phyloP scores from a whole-genome alignment of 2,329 filamentous ascomycete genomes.

The Berkeleyomyces rouxiae region DNA sequence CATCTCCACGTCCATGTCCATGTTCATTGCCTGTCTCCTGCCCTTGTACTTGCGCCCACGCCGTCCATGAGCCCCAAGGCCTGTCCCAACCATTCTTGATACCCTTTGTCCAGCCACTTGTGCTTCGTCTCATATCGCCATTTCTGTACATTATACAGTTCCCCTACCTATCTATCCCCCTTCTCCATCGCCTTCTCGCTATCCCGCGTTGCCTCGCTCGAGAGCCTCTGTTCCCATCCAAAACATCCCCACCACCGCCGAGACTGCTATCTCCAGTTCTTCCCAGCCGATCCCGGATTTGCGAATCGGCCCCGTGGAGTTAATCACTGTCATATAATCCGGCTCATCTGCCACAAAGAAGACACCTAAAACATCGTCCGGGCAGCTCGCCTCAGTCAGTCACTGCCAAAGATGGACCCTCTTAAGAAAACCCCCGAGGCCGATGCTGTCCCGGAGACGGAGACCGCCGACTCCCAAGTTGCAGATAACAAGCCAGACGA shows the following conservation, averaged over 20 bases:
- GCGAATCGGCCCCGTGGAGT: neutral
- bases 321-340: neutral
- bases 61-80: neutral
- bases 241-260: neutral
- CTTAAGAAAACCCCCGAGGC: neutral
- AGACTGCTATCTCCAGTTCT: neutral
- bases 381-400: neutral
- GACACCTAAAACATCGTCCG: neutral
- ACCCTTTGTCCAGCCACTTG: neutral
- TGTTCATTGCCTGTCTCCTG: slow-evolving; percentile 1
- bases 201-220: neutral
- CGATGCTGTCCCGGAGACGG: neutral
- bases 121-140: neutral
- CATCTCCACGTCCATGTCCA: neutral
- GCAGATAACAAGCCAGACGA: neutral
- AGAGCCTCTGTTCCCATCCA: neutral
- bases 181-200: neutral
- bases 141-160: slow-evolving; percentile 1
- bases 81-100: slow-evolving; percentile 5
- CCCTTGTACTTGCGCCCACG: neutral
- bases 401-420: neutral
- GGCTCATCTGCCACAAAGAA: neutral
- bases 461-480: neutral
- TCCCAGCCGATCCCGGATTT: neutral
- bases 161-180: neutral